phyloP scores from a whole-genome alignment of 208 protist species.

The Entamoeba histolytica region DNA sequence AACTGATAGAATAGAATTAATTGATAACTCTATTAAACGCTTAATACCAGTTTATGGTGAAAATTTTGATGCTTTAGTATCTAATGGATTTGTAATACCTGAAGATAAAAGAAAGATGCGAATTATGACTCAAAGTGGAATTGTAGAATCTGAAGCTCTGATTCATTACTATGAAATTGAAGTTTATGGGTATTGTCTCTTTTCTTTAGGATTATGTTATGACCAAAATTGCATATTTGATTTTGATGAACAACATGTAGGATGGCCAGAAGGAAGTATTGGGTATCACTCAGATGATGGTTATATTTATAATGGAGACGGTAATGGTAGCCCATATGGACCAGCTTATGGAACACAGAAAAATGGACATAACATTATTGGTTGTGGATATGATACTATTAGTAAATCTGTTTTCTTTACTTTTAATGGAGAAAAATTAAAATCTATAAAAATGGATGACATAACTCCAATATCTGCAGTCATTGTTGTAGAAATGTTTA shows the following conservation, averaged over 20 bases:
- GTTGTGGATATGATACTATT: background rate
- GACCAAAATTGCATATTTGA: background rate
- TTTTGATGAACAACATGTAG: background rate
- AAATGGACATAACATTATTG: background rate
- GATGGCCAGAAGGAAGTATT: background rate
- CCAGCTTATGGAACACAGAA: background rate
- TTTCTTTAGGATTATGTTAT: background rate
- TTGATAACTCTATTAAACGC: background rate
- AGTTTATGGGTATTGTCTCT: background rate
- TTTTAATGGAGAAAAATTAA: background rate
- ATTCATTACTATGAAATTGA: background rate
- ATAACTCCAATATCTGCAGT: background rate
- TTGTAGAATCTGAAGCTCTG: background rate
- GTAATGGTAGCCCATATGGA: background rate
- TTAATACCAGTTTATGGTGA: background rate
- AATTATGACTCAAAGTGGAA: background rate
- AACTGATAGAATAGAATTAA: background rate
- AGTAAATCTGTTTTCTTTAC: background rate
- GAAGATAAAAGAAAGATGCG: background rate
- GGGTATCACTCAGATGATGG: background rate
- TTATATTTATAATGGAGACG: background rate
- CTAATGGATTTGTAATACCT: background rate
- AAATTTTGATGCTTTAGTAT: background rate
- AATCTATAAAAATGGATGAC: background rate
- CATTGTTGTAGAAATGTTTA: background rate